These are phyloP conservation scores for Eucalyptus curtisii DNA, from an alignment of 345 rosid genomes.

Conservation along the genomic window DNA sequence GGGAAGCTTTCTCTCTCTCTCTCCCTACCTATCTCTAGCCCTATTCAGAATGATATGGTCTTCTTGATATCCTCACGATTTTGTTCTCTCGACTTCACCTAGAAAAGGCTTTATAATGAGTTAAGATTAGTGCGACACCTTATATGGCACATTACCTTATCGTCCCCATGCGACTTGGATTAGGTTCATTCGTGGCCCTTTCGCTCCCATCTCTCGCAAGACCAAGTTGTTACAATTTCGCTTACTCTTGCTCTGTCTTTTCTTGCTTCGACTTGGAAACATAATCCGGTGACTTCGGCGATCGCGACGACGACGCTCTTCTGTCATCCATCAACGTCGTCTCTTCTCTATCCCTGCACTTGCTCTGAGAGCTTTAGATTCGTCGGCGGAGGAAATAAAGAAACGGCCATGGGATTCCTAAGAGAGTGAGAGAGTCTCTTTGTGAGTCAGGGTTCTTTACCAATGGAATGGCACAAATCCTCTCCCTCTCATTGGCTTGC, in stretches of 20 bases:
- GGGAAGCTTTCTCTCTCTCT: neutral
- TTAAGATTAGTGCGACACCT: no score
- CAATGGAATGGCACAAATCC: neutral
- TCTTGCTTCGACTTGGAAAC: neutral
- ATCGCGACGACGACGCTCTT: neutral
- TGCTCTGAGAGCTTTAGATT: neutral
- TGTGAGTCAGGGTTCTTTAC: neutral
- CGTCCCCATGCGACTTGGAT: rapidly evolving
- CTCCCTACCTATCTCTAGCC: rapidly evolving
- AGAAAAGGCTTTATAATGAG: no score
- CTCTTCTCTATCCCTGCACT: neutral
- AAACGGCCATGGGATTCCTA: neutral
- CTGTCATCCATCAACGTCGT: neutral
- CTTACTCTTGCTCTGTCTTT: neutral
- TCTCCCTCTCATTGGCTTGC: neutral
- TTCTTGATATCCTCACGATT: no score
- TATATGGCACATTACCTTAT: no score
- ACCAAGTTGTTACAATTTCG: neutral
- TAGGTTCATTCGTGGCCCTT: rapidly evolving
- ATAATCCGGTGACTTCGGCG: neutral
- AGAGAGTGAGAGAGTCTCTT: neutral
- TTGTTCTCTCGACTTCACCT: rapidly evolving
- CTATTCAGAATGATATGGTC: no score
- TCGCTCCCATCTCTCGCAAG: no score
- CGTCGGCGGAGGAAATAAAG: neutral